Evolutionary conservation across 805 yeast genomes (phyloP), one percentile per base, ranked within the genome.

Genomic region (Metschnikowia amazonensis): DNA sequence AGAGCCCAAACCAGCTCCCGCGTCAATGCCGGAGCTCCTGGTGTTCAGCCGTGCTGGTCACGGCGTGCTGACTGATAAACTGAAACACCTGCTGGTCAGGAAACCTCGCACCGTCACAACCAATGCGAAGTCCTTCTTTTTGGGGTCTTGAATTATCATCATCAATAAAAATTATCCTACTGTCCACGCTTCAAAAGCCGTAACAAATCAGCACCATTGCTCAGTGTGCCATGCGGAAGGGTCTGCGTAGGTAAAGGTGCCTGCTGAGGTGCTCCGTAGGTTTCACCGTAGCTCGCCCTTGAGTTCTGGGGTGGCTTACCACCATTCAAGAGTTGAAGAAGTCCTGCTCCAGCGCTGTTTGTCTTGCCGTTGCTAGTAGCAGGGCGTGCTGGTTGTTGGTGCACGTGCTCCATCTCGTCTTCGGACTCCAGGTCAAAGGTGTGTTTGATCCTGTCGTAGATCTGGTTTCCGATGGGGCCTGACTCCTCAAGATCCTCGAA

Each of bases 391-490:
- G 24, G 24, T 16, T 42, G 42, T 2, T 6, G 37, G 6, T 16
- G 16, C 23, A 6, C 35, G 11, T 32, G 46, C 2, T 44, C 60
- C 31, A 58, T 65, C 35, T 67, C 74, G 36, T 70, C 74, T 44
- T 69, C 74, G 38, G 67, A 60, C 8, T 60, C 71, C 33, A 62
- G 56, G 40, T 66, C 70, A 48, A 67, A 60, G 30, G 58, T 58
- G 34, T 56, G 49, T 24, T 49, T 50, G 30, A 44, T 52, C 42
- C 45, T 56, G 47, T 56, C 51, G 45, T 39, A 48, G 46, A 42
- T 48, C 30, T 47, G 43, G 30, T 62, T 63, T 29, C 65, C 66
- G 30, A 62, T 59, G 14, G 58, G 56, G 24, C 59, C 62, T 36
- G 44, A 47, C 28, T 55, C 54, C 10, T 60, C 62, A 32, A 59